Evolutionary conservation across 768 basidiomycete genomes (phyloP), one percentile per base, ranked within the genome.

Genomic region (Rhizopogon vesiculosus): DNA sequence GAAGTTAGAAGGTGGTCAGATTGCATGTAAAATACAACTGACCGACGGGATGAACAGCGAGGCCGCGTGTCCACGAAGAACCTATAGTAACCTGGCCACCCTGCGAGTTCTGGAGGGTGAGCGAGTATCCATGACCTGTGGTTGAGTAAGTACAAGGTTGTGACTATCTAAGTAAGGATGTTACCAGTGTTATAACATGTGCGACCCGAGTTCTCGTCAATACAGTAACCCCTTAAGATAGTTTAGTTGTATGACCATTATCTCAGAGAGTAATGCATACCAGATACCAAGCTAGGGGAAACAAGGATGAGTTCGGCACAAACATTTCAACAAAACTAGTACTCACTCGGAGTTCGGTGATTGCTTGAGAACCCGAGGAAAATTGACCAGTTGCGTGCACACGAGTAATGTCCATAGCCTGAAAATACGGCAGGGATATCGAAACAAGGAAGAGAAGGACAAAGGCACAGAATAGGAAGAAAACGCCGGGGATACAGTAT

Each of bases 341-440:
- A 78, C 85, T 69, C 62, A 87, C 87, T 51, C 84, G 78, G 40
- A 84, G 62, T 61, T 86, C 69, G 15, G 69, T 70, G 35, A 85
- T 62, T 3, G 64, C 42, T 12, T 62, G 59, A 25, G 59, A 46
- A 16, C 63, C 65, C 56, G 70, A 55, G 16, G 2, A 15, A 51
- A 61, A 56, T 40, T 73, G 16, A 56, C 72, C 42, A 22, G 63
- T 71, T 53, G 84, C 82, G 52, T 80, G 77, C 10, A 80, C 75
- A 29, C 87, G 83, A 13, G 78, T 76, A 63, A 91, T 75, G 69
- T 90, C 89, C 61, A 90, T 72, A 0, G 78, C 81, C 18, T 84
- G 75, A 19, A 91, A 74, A 70, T 73, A 84, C 1, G 90, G 89
- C 3, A 90, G 72, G 15, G 89, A 91, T 48, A 91, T 76, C 12